These are phyloP conservation scores for Trichosporon coremiiforme DNA, from an alignment of 1,284 basidiomycete genomes.

Conservation along the genomic window DNA sequence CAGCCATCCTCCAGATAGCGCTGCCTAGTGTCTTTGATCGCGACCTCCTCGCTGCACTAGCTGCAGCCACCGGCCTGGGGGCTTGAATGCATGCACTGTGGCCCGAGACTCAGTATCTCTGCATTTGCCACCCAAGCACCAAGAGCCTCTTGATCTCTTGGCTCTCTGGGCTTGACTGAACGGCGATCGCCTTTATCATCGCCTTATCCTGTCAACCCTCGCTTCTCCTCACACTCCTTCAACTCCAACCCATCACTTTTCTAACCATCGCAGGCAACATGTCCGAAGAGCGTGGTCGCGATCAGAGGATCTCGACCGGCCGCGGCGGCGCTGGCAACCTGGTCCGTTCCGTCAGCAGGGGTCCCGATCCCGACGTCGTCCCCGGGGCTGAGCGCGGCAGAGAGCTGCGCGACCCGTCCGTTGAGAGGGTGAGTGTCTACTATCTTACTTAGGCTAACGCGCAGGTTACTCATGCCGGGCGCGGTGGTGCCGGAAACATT, in stretches of 20 bases:
- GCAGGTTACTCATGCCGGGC: constrained; percentile 53
- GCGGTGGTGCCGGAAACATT: constrained; percentile 56
- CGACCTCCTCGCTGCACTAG: not conserved
- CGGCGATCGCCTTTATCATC: constrained; percentile 15
- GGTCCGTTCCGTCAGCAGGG: constrained; percentile 47
- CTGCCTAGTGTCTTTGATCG: not conserved
- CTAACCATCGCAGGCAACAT: constrained; percentile 28
- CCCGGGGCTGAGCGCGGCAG: constrained; percentile 51
- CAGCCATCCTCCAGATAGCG: constrained; percentile 12
- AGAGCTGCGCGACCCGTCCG: constrained; percentile 36
- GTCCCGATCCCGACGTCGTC: constrained; percentile 43
- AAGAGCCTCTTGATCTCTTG: not conserved
- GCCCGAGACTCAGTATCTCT: not conserved
- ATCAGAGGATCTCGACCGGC: constrained; percentile 49
- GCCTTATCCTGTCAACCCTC: not conserved
- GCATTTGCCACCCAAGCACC: not conserved
- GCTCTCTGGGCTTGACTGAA: not conserved
- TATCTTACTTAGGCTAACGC: no score
- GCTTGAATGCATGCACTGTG: not conserved
- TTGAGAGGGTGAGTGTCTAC: constrained; percentile 48
- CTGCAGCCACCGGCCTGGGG: not conserved
- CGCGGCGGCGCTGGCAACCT: constrained; percentile 56
- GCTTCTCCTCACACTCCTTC: not conserved
- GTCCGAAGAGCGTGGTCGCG: constrained; percentile 31
- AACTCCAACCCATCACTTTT: not conserved